Evolutionary conservation across 1,284 basidiomycete species (phyloP).

Genomic region (Irpex lacteus): DNA sequence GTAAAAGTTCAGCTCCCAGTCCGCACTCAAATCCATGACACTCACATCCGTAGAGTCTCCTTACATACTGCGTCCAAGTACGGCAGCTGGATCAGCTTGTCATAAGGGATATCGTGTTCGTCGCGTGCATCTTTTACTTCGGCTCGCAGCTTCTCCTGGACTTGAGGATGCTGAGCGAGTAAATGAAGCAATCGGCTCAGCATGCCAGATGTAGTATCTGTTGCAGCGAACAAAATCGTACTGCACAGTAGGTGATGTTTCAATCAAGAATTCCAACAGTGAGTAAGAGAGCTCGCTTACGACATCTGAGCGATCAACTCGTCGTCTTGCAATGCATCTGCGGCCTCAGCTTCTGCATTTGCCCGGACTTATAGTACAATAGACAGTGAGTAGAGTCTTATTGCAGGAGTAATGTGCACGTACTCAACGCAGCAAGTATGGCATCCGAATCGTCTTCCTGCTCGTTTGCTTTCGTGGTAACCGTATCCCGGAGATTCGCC

Average conservation of each 20-base stretch:
- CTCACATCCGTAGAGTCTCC: conserved; percentile 19
- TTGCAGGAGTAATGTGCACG: too few species aligned
- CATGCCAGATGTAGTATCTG: conserved; percentile 17
- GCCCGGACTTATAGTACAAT: background rate
- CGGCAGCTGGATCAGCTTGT: conserved; percentile 12
- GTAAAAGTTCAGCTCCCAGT: background rate
- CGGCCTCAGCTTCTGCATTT: conserved; percentile 14
- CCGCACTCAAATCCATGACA: background rate
- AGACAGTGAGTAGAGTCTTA: background rate
- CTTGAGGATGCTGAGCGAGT: conserved; percentile 11
- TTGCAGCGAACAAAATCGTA: conserved; percentile 14
- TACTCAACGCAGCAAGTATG: background rate
- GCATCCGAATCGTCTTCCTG: background rate
- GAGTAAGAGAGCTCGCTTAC: conserved; percentile 6
- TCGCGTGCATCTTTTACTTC: conserved; percentile 13
- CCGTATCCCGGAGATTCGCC: background rate
- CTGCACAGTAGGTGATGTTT: background rate
- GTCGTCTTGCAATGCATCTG: conserved; percentile 16
- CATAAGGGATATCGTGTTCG: conserved; percentile 11
- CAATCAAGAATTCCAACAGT: background rate
- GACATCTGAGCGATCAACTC: conserved; percentile 19
- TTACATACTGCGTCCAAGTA: conserved; percentile 19
- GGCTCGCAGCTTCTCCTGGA: conserved; percentile 15
- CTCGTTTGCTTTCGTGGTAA: background rate
- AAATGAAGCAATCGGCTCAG: conserved; percentile 14